These are phyloP conservation scores for Letharia columbiana DNA, from an alignment of 495 filamentous ascomycete genomes.

Conservation along the genomic window DNA sequence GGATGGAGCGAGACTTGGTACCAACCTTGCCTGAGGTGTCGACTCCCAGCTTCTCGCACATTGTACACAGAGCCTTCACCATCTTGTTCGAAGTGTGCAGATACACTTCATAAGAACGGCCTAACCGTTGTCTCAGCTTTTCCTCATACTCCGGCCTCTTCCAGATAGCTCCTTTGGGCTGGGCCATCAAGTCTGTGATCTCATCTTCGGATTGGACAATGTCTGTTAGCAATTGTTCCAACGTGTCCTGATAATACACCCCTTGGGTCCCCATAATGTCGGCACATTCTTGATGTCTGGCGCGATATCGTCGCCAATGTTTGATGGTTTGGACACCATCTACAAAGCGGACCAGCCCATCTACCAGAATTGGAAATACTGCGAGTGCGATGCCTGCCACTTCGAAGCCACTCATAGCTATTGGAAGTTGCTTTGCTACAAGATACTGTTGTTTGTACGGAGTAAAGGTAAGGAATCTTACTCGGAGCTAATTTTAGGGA, in stretches of 20 bases:
- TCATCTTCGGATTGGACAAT: conserved; percentile 19
- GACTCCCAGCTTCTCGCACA: conserved; percentile 19
- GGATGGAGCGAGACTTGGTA: neutral
- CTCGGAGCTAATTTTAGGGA: neutral
- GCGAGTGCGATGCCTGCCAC: conserved; percentile 27
- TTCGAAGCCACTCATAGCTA: conserved; percentile 19
- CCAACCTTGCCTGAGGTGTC: conserved; percentile 17
- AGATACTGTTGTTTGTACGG: neutral
- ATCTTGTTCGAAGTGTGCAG: conserved; percentile 19
- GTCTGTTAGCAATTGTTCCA: conserved; percentile 23
- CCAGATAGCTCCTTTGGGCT: conserved; percentile 22
- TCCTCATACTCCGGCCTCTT: conserved; percentile 19
- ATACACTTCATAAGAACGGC: conserved; percentile 21
- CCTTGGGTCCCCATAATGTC: conserved; percentile 6
- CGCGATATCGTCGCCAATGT: conserved; percentile 15
- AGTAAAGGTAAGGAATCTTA: neutral
- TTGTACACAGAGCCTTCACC: neutral
- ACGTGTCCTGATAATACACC: conserved; percentile 25
- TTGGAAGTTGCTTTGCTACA: neutral
- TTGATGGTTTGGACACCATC: conserved; percentile 22
- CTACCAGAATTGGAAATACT: conserved; percentile 28
- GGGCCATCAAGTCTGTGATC: conserved; percentile 22
- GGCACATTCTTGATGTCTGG: conserved; percentile 19
- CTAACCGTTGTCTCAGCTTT: conserved; percentile 23
- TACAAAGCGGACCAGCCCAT: conserved; percentile 24